Evolutionary conservation across 2,329 filamentous ascomycete species (phyloP).

Genomic region (Diaporthe citri): DNA sequence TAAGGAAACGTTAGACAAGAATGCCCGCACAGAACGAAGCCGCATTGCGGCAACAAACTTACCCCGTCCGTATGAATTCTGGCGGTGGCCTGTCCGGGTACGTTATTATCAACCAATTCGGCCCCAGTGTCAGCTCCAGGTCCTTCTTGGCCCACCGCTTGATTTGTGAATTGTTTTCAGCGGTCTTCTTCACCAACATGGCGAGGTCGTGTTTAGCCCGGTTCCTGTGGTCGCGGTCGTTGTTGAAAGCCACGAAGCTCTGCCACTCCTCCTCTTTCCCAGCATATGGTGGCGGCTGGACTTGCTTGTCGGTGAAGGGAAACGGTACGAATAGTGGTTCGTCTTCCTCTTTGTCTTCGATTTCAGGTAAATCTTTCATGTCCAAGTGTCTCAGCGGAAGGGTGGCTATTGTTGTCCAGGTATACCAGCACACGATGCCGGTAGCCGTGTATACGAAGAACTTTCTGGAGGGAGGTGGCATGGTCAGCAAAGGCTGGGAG

Average conservation of each 20-base stretch:
- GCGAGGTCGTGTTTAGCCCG: constrained; percentile 63
- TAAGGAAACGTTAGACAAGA: constrained; percentile 48
- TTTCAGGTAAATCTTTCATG: constrained; percentile 52
- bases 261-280: constrained; percentile 74
- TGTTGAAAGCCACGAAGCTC: constrained; percentile 69
- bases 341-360: constrained; percentile 56
- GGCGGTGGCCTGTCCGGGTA: constrained; percentile 72
- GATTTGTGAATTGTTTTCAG: constrained; percentile 59
- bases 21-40: not conserved
- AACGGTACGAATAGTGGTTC: constrained; percentile 71
- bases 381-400: constrained; percentile 58
- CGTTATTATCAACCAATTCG: constrained; percentile 71
- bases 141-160: constrained; percentile 56
- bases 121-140: constrained; percentile 60
- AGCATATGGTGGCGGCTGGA: constrained; percentile 64
- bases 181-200: constrained; percentile 55
- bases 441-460: constrained; percentile 42
- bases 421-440: constrained; percentile 54
- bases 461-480: constrained; percentile 8
- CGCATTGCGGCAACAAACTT: constrained; percentile 42
- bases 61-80: constrained; percentile 71
- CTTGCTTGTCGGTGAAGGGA: constrained; percentile 66
- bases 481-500: not conserved
- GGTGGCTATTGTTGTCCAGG: constrained; percentile 60
- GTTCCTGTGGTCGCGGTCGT: constrained; percentile 61